phyloP scores from a whole-genome alignment of 768 basidiomycete genomes.

The Nidula microcarpa region DNA sequence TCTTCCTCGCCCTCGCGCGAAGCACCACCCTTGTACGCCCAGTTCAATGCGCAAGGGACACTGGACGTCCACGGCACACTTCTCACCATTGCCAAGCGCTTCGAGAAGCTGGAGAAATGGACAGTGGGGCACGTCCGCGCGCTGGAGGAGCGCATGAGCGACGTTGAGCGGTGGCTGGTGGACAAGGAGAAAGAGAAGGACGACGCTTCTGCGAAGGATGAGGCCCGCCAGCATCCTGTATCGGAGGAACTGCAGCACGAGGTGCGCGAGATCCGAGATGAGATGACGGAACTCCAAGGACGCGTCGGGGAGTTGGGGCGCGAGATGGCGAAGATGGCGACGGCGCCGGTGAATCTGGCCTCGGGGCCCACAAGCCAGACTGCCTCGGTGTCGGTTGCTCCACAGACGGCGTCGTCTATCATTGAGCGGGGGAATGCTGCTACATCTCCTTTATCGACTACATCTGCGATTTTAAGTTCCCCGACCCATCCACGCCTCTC shows the following conservation, averaged over 20 bases:
- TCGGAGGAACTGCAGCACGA: slow-evolving; percentile 30
- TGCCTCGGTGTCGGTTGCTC: slow-evolving; percentile 39
- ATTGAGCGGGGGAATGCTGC: slow-evolving; percentile 25
- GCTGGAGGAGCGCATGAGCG: slow-evolving; percentile 87
- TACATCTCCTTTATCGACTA: slow-evolving; percentile 5
- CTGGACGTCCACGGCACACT: slow-evolving; percentile 75
- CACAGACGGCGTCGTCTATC: slow-evolving; percentile 46
- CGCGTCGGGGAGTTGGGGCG: slow-evolving; percentile 72
- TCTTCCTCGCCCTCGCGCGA: slow-evolving; percentile 51
- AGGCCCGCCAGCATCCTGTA: slow-evolving; percentile 8
- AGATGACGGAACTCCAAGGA: slow-evolving; percentile 70
- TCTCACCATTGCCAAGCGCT: slow-evolving; percentile 71
- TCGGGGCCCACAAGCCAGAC: slow-evolving; percentile 47
- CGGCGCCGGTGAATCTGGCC: slow-evolving; percentile 45
- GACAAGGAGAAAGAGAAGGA: slow-evolving; percentile 76
- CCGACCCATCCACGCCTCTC: slow-evolving; percentile 26
- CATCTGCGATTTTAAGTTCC: slow-evolving; percentile 19
- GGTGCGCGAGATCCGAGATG: slow-evolving; percentile 58
- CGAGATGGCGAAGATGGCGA: slow-evolving; percentile 74
- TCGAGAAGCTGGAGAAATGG: slow-evolving; percentile 90
- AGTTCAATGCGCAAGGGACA: slow-evolving; percentile 68
- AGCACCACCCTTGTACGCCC: slow-evolving; percentile 70
- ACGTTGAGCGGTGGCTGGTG: slow-evolving; percentile 87
- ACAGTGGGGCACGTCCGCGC: slow-evolving; percentile 86
- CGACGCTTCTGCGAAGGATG: slow-evolving; percentile 15